Base-by-base conservation (phyloP, 2,329 filamentous ascomycete genomes). In the Ophiosphaerella korrae region DNA sequence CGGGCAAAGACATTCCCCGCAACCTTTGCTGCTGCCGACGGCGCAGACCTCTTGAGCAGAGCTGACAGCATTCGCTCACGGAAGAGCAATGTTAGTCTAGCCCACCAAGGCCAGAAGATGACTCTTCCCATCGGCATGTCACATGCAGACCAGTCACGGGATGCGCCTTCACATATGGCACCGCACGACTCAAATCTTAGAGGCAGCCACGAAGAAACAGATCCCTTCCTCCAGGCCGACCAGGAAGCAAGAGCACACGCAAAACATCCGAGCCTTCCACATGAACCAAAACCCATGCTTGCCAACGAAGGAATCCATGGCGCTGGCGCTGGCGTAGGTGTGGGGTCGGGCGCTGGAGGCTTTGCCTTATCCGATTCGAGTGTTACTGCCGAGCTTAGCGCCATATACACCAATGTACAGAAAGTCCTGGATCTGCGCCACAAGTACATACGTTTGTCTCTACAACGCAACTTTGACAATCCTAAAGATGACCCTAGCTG, bases 371-470 rank as follows among this genome's bases (percentile, higher is more conserved):
- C 84, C 39, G 90, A 95, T 63, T 85, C 88, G 34, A 87, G 88
- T 45, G 88, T 97, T 60, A 91, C 90, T 2, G 82, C 88, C 2
- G 94, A 99, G 75, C 78, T 99, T 58, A 86, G 84, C 63, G 83
- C 85, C 16, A 97, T 99, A 59, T 97, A 95, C 65, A 87, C 86
- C 58, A 95, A 94, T 61, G 91, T 99, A 48, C 90, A 96, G 71
- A 88, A 88, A 60, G 85, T 97, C n/a, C 76, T 97, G 39, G 90
- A 97, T 63, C 80, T 92, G 35, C 86, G 94, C 53, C 87, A 92
- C 71, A 95, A 91, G 66, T 99, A 97, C 74, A 90, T 97, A 45
- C 80, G 84, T 1, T 75, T 97, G 13, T 97, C 94, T 0, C 78
- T 92, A 16, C 94, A 99, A 69, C 84, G 88, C 8, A 82, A 87